These are phyloP conservation scores for Hyaloscypha variabilis DNA, from an alignment of 495 filamentous ascomycete species.

Conservation along the genomic window DNA sequence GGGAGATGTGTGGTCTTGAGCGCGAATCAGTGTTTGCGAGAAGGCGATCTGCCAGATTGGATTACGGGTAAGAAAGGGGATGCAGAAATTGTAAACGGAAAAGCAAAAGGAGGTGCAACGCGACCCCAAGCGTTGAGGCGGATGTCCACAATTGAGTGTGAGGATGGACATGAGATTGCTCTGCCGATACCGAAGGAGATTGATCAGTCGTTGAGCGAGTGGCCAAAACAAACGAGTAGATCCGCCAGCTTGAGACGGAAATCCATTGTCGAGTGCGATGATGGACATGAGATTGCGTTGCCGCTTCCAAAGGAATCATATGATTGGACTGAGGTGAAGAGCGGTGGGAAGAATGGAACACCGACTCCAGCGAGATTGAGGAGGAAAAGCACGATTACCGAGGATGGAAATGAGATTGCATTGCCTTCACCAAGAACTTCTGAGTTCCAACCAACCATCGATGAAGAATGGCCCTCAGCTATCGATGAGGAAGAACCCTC, in stretches of 20 bases:
- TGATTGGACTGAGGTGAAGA: background rate
- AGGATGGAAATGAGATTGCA: slow-evolving; percentile 45
- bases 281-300: slow-evolving; percentile 46
- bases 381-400: slow-evolving; percentile 29
- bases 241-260: slow-evolving; percentile 22
- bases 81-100: background rate
- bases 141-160: slow-evolving; percentile 31
- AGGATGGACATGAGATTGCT: slow-evolving; percentile 48
- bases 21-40: slow-evolving; percentile 75
- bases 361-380: slow-evolving; percentile 3
- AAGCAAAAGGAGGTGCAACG: background rate
- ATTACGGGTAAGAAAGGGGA: slow-evolving; percentile 18
- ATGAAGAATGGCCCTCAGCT: background rate
- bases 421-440: slow-evolving; percentile 25
- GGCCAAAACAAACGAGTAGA: too few relatives aligned
- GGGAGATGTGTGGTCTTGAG: slow-evolving; percentile 85
- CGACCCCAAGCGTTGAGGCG: slow-evolving; percentile 10
- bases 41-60: slow-evolving; percentile 31
- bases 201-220: too few relatives aligned
- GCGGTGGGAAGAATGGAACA: background rate
- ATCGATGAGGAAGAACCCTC: background rate
- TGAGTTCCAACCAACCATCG: background rate
- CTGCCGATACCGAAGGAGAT: slow-evolving; percentile 22
- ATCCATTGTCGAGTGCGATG: slow-evolving; percentile 37
- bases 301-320: slow-evolving; percentile 1